Base-by-base conservation (phyloP, 176 grass and related monocot genomes). In the Oryza glumipatula region DNA sequence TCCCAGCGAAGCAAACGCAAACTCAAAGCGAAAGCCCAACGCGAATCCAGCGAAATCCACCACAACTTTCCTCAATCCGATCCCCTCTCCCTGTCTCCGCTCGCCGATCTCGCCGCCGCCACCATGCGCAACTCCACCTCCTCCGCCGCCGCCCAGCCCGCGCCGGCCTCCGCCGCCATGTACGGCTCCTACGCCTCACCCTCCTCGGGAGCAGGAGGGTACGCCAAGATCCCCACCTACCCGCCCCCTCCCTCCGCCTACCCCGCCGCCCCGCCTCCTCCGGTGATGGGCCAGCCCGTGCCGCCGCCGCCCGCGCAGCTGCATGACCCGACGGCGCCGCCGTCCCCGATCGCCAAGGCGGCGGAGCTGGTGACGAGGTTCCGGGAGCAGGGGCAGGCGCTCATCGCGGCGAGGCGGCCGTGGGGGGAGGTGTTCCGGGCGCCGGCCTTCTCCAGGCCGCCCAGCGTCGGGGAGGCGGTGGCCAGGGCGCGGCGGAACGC, bases 361-460 rank as follows among this genome's bases (percentile, higher is more conserved):
- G 84, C 91, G 46, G 89, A 92, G 73, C 85, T 99, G 33, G 79
- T 99, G 28, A 32, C 94, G 33, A 80, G 79, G 24, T 77, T 96
- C 81, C 89, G 87, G 22, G 93, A 99, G 63, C 89, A 95, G 85
- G 91, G 96, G 19, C 76, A 95, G 70, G 86, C 89, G 6, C 75
- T 96, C 33, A 65, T 99, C 68, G 81, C 91, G 10, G 86, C 93
- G 54, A 89, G 94, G 23, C 88, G 96, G 9, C 93, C 96, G 12
- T 99, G 96, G 96, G 65, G 17, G 41, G 93, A 99, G 89, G 73
- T 88, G 51, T 70, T 99, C 89, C 83, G 91, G 81, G 49, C 80
- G 3, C 76, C 88, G 16, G 83, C 96, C 86, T 89, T 99, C 81
- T 88, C 81, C 78, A 85, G 76, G 74, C 96, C 96, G 33, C 66